Base-by-base conservation (phyloP, 2,329 filamentous ascomycete species). In the Alternaria viburni region DNA sequence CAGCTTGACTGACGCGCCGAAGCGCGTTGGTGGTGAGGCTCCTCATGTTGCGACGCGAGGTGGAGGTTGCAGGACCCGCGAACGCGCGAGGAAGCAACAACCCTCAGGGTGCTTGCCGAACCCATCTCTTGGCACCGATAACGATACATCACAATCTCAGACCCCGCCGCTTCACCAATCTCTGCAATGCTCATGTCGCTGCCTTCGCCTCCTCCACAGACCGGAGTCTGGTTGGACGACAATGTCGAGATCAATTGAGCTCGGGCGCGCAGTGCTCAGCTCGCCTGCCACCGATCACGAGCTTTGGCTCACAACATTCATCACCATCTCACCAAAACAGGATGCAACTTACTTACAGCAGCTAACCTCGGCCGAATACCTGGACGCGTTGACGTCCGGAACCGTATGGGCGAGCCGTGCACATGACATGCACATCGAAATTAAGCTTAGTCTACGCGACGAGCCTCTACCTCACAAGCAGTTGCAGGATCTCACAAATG, bases 281-380 rank as follows among this genome's bases (percentile, higher is more conserved):
- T 69, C 69, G 25, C 60, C 73, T 15, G 60, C 57, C 28, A 61
- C 66, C 9, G 54, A 73, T 32, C 61, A 77, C 28, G 75, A 79
- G 69, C 75, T 80, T n/a, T 78, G 74, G 75, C 72, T 79, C 60
- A 74, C 62, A 26, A 76, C 77, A 46, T 74, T 75, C 65, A 77
- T 79, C 69, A 78, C 76, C 26, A 55, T 78, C 67, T 76, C 72
- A 75, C 65, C 72, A 59, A 63, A 68, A 52, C 71, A 74, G 61
- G 43, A 69, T 25, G 59, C 57, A 49, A 67, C 64, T 76, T 66
- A 77, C 51, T 17, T 76, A 17, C 59, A 73, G 26, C 66, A 73
- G 32, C 58, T 72, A 25, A 62, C 61, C 30, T 32, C 64, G 13
- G n/a, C 19, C 17, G 65, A 57, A 25, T 45, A 74, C 8, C 58